A percentile compares a stretch with the other conserved stretches of the same genome.
Evolutionary conservation across 306 rosid species (phyloP).

Genomic region (Vigna mungo): DNA sequence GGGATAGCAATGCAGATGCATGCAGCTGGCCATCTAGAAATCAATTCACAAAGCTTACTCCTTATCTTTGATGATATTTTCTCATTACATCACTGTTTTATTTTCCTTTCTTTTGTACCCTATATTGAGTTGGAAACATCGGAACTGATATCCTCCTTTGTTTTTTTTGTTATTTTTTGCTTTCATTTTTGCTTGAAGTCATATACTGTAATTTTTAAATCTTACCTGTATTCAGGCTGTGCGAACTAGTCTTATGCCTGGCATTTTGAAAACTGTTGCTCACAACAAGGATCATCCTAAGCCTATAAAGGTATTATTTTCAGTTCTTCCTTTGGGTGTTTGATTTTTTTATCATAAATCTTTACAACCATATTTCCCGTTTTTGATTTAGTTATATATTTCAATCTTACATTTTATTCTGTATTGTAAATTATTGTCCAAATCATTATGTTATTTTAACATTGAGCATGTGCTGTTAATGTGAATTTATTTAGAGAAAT

Average conservation of each 20-base stretch:
- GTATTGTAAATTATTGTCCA: not conserved
- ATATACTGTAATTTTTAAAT: conserved; percentile 32
- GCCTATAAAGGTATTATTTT: conserved; percentile 80
- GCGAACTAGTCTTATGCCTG: conserved; percentile 89
- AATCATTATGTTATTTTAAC: conserved; percentile 23
- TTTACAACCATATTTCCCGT: not conserved
- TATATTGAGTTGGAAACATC: not conserved
- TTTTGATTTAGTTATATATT: not conserved
- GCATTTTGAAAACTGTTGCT: conserved; percentile 82
- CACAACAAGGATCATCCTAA: conserved; percentile 94
- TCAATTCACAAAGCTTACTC: conserved; percentile 6
- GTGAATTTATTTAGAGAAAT: conserved; percentile 2
- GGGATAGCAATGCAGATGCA: not conserved
- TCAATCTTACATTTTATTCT: conserved; percentile 16
- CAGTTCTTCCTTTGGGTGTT: conserved; percentile 18
- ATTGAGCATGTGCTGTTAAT: not conserved
- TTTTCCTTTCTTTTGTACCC: not conserved
- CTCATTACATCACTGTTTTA: not conserved
- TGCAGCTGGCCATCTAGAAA: conserved; percentile 1
- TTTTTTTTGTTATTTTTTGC: too few species aligned
- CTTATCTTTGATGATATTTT: conserved; percentile 3
- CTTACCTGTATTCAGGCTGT: conserved; percentile 59
- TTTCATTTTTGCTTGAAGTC: not conserved
- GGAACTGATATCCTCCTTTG: not conserved
- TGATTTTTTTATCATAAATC: not conserved